These are phyloP conservation scores for Daldinia grandis DNA, from an alignment of 495 filamentous ascomycete species.

Conservation along the genomic window DNA sequence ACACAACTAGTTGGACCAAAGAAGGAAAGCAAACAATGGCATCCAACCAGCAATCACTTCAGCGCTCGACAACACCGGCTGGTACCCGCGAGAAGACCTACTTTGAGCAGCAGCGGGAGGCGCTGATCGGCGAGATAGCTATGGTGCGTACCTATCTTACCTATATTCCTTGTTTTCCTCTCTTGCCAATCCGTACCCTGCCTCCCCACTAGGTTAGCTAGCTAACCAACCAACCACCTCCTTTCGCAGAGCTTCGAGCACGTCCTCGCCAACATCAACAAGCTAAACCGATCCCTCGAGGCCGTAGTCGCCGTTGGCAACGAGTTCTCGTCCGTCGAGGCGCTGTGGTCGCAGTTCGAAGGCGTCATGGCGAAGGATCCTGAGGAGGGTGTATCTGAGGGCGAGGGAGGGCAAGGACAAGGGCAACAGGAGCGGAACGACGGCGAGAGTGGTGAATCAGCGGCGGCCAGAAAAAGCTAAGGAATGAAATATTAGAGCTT, in stretches of 20 bases:
- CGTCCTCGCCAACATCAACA: constrained; percentile 95
- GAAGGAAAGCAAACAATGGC: constrained; percentile 40
- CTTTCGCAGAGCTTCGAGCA: constrained; percentile 79
- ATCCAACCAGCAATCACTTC: constrained; percentile 26
- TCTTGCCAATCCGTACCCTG: not conserved
- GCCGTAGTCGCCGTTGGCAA: constrained; percentile 95
- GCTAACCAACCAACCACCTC: not conserved
- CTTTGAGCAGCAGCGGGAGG: constrained; percentile 84
- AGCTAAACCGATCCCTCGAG: constrained; percentile 89
- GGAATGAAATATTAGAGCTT: not conserved
- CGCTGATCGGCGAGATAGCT: constrained; percentile 80
- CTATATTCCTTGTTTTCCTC: not conserved
- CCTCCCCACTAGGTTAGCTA: not conserved
- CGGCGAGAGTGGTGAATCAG: not conserved
- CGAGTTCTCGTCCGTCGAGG: constrained; percentile 96
- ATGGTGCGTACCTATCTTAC: constrained; percentile 59
- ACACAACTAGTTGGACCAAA: no score
- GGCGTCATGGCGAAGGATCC: constrained; percentile 87
- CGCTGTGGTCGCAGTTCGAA: constrained; percentile 96
- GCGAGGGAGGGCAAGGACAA: constrained; percentile 32
- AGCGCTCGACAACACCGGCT: constrained; percentile 45
- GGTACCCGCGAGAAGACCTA: constrained; percentile 55
- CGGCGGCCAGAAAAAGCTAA: not conserved
- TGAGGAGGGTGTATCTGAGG: constrained; percentile 50
- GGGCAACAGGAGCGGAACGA: not conserved